phyloP scores from a whole-genome alignment of 163 green algal species.

The Chlamydomonas reinhardtii region DNA sequence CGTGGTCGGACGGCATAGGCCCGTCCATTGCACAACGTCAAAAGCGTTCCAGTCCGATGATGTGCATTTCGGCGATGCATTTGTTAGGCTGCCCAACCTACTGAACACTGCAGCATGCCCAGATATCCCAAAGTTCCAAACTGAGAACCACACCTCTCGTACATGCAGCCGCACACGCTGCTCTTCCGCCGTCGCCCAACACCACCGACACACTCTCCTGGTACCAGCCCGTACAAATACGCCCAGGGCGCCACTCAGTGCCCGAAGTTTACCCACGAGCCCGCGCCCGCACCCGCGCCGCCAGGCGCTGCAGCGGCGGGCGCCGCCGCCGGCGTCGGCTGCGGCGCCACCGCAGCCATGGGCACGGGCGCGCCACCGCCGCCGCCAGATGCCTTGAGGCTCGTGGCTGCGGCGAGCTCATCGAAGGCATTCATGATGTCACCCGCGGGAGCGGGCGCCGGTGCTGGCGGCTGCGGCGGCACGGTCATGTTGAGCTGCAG shows the following conservation, averaged over 20 bases:
- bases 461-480: not conserved
- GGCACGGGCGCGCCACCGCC: not conserved
- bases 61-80: too few species aligned
- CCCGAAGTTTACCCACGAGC: constrained; percentile 30
- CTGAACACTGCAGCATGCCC: too few species aligned
- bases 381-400: not conserved
- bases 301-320: not conserved
- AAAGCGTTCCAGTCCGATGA: too few species aligned
- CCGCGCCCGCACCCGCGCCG: not conserved
- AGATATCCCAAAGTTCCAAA: too few species aligned
- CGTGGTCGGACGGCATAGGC: too few species aligned
- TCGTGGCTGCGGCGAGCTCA: constrained; percentile 7
- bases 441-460: not conserved
- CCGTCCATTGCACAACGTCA: too few species aligned
- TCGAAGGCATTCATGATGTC: constrained; percentile 36
- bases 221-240: too few species aligned
- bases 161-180: too few species aligned
- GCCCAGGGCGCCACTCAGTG: not conserved
- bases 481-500: not conserved
- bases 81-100: too few species aligned
- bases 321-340: not conserved
- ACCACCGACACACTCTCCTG: too few species aligned
- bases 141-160: too few species aligned
- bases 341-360: not conserved
- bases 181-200: too few species aligned